Percentiles rank a stretch among this genome's conserved stretches.
phyloP scores from a whole-genome alignment of 345 rosid genomes.

The Salix exigua region DNA sequence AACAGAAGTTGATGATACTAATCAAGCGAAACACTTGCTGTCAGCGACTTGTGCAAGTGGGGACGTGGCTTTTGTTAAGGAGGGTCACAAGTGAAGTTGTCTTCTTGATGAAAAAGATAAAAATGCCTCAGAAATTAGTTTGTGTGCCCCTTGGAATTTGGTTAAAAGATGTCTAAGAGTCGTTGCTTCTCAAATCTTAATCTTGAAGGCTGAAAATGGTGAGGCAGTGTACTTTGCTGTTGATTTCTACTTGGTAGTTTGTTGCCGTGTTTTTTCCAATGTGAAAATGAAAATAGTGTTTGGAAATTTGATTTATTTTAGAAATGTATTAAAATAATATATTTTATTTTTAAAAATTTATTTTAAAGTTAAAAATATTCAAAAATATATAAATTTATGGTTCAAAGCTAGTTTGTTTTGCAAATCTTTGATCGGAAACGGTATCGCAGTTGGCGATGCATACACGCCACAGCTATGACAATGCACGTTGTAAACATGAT shows the following conservation, averaged over 20 bases:
- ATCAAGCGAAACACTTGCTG: constrained; percentile 52
- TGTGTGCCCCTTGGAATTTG: neutral
- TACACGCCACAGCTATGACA: too few relatives aligned
- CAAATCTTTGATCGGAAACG: too few relatives aligned
- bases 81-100: constrained; percentile 22
- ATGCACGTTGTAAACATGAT: too few relatives aligned
- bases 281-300: too few relatives aligned
- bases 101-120: neutral
- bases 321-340: too few relatives aligned
- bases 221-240: neutral
- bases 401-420: too few relatives aligned
- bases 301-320: too few relatives aligned
- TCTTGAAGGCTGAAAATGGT: constrained; percentile 3
- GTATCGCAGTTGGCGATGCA: neutral
- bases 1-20: constrained; percentile 44
- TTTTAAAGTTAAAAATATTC: too few relatives aligned
- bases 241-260: too few relatives aligned
- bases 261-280: too few relatives aligned
- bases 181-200: neutral
- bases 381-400: too few relatives aligned
- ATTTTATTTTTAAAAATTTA: too few relatives aligned
- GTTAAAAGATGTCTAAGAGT: neutral
- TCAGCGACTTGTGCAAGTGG: constrained; percentile 25
- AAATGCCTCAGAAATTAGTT: neutral
- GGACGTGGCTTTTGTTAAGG: constrained; percentile 57